Evolutionary conservation across 352 stramenopile genomes (phyloP), one percentile per base, ranked within the genome.

Genomic region (Phytophthora uliginosa): DNA sequence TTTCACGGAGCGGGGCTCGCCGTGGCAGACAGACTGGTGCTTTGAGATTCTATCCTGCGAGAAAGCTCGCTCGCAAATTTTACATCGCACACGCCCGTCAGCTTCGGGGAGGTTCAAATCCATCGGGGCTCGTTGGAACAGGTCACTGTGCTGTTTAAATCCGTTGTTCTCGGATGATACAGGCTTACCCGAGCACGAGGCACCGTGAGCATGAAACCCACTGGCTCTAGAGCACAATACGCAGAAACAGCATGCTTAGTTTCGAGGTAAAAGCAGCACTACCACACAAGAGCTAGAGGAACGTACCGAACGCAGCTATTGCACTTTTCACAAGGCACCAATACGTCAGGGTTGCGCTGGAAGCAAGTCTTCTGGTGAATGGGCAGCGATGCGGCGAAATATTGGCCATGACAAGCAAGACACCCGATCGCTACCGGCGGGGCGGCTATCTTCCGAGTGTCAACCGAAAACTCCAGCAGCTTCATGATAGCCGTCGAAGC

Each of bases 301-400:
- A 66, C 74, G 18, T 50, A 86, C 79, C 76, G 75, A 42, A 93
- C 50, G 4, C 45, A 33, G 0, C 9, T 10, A 31, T 76, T 68
- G 66, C 87, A 94, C 26, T 62, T 80, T 8, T 66, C 56, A 34
- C 87, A 94, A 33, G 47, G 20, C 10, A 94, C 51, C 13, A 87
- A 66, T 9, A 86, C 77, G 38, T 90, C 91, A 2, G 76, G 69
- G 33, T 94, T 84, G n/a, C 80, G 80, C 42, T 86, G 77, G 59
- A 89, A 94, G 59, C 87, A 94, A 4, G 66, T 78, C 58, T 92
- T 92, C 60, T 93, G 85, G 54, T 94, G 87, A 62, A 94, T 91
- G 0, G 72, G 69, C n/a, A 94, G 61, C 36, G 87, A 93, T 18
- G 73, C 77, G 4, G 78, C 62, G 28, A 94, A 94, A 66, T 83